phyloP scores from a whole-genome alignment of 352 stramenopile genomes.

The Globisporangium splendens region DNA sequence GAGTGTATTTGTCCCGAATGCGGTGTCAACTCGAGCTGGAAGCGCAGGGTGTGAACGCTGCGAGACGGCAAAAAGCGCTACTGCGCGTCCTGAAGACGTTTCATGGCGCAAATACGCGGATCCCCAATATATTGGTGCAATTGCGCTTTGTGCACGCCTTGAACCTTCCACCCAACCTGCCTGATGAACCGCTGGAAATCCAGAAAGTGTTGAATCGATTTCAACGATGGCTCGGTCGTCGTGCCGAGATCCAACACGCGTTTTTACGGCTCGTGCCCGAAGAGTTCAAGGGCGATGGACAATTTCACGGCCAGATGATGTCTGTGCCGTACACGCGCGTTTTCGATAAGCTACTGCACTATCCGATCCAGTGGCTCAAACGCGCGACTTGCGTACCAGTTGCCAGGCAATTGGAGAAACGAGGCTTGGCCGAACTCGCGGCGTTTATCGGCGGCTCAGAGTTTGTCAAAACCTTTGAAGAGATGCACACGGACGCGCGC shows the following conservation, averaged over 20 bases:
- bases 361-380: constrained; percentile 56
- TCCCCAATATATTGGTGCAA: constrained; percentile 64
- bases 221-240: constrained; percentile 42
- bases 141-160: constrained; percentile 60
- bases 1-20: constrained; percentile 65
- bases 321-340: constrained; percentile 51
- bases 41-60: constrained; percentile 58
- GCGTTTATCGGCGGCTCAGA: constrained; percentile 56
- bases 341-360: constrained; percentile 60
- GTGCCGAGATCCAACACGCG: constrained; percentile 50
- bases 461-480: constrained; percentile 71
- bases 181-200: constrained; percentile 56
- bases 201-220: constrained; percentile 56
- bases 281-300: constrained; percentile 39
- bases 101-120: constrained; percentile 57
- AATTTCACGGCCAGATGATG: constrained; percentile 35
- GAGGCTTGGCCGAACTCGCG: constrained; percentile 44
- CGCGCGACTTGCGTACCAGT: constrained; percentile 45
- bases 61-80: constrained; percentile 52
- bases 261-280: constrained; percentile 43
- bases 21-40: constrained; percentile 64
- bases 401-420: constrained; percentile 47
- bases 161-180: constrained; percentile 43
- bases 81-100: constrained; percentile 48
- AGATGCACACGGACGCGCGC: constrained; percentile 47